Conservation (phyloP, 495 filamentous ascomycete species). For the Penicillium parvum region DNA sequence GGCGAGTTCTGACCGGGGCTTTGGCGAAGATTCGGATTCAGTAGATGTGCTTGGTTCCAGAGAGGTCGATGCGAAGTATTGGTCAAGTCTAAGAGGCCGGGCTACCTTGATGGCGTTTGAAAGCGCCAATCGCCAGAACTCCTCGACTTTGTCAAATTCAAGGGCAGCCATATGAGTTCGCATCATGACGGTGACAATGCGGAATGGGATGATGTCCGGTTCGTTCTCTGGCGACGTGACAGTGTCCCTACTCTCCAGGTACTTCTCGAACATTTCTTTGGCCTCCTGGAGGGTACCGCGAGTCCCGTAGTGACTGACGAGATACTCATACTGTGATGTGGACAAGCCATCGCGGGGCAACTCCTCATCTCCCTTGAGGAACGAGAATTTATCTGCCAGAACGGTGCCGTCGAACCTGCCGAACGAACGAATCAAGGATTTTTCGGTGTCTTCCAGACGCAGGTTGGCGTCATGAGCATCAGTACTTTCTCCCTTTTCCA, state of each 20-base stretch:
- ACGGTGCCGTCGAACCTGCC: conserved; percentile 26
- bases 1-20: neutral
- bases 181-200: conserved; percentile 64
- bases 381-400: conserved; percentile 21
- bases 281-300: conserved; percentile 51
- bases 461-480: conserved; percentile 6
- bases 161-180: conserved; percentile 49
- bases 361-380: conserved; percentile 9
- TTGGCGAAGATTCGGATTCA: neutral
- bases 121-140: conserved; percentile 62
- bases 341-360: conserved; percentile 33
- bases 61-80: conserved; percentile 17
- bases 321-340: conserved; percentile 50
- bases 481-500: conserved; percentile 1
- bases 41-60: neutral
- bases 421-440: conserved; percentile 31
- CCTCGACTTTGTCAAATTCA: conserved; percentile 54
- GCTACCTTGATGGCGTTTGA: conserved; percentile 46
- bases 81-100: conserved; percentile 15
- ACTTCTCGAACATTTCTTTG: conserved; percentile 53
- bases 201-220: conserved; percentile 42
- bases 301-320: conserved; percentile 60
- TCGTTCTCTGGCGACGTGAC: conserved; percentile 18
- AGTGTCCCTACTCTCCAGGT: conserved; percentile 30
- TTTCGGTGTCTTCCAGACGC: conserved; percentile 33